phyloP scores from a whole-genome alignment of 345 rosid species.

The Trapa incisa region DNA sequence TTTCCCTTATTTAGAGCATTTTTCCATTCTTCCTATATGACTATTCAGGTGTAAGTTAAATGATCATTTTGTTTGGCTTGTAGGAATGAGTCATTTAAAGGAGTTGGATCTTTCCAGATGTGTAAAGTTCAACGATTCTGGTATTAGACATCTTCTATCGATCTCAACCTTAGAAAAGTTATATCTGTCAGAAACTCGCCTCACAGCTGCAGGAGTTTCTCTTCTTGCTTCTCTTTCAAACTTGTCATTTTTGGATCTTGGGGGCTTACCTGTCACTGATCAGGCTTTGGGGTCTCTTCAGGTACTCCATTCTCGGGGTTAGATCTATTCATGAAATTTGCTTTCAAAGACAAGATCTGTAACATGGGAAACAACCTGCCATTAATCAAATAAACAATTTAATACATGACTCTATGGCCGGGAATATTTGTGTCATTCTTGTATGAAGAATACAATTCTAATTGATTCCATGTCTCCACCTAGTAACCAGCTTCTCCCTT shows the following conservation, averaged over 20 bases:
- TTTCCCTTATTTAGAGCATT: too few species aligned
- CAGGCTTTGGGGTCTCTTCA: constrained; percentile 45
- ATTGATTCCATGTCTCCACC: background rate
- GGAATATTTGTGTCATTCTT: background rate
- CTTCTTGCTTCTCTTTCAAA: constrained; percentile 55
- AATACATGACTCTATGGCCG: background rate
- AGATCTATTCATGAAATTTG: background rate
- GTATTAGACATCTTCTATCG: constrained; percentile 53
- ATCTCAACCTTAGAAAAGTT: constrained; percentile 50
- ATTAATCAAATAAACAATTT: background rate
- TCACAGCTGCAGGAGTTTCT: constrained; percentile 47
- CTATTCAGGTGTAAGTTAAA: too few species aligned
- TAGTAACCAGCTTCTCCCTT: background rate
- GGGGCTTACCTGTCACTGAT: constrained; percentile 82
- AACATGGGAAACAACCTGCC: background rate
- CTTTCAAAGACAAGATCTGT: background rate
- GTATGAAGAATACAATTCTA: too few species aligned
- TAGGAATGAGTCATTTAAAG: constrained; percentile 56
- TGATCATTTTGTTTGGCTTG: constrained; percentile 8
- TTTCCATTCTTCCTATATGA: too few species aligned
- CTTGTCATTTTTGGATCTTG: constrained; percentile 49
- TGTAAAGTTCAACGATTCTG: constrained; percentile 58
- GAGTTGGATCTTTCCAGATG: constrained; percentile 84
- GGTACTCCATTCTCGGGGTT: constrained; percentile 24
- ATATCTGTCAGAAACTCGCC: constrained; percentile 48